Evolutionary conservation across 2,329 filamentous ascomycete species (phyloP).

Genomic region (Diplodia corticola): DNA sequence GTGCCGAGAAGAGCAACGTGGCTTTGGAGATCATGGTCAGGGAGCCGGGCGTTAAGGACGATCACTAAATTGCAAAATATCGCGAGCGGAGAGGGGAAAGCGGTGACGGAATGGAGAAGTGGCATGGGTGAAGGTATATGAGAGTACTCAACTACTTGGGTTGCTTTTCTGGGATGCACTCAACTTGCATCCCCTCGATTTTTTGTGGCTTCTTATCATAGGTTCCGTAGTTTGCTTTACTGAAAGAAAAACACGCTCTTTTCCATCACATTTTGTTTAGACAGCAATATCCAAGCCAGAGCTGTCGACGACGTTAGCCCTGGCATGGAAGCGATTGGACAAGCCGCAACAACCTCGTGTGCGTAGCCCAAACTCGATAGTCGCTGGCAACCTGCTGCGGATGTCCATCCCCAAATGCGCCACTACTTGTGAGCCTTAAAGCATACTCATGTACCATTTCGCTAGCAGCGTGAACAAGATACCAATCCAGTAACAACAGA

Average conservation of each 20-base stretch:
- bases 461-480: too few species aligned
- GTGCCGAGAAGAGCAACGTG: slow-evolving; percentile 58
- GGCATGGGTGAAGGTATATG: background rate
- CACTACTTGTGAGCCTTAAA: too few species aligned
- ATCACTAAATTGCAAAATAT: background rate
- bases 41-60: slow-evolving; percentile 53
- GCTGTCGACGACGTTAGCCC: too few species aligned
- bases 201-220: background rate
- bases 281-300: too few species aligned
- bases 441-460: too few species aligned
- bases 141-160: background rate
- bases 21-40: slow-evolving; percentile 79
- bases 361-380: too few species aligned
- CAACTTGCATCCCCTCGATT: background rate
- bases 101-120: background rate
- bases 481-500: too few species aligned
- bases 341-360: too few species aligned
- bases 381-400: too few species aligned
- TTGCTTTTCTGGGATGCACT: background rate
- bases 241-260: background rate
- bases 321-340: too few species aligned
- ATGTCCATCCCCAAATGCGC: too few species aligned
- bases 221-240: background rate
- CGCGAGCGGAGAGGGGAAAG: background rate
- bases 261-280: background rate